Conservation (phyloP, 192 early-diverging fungal genomes). For the Coemansia sp. region DNA sequence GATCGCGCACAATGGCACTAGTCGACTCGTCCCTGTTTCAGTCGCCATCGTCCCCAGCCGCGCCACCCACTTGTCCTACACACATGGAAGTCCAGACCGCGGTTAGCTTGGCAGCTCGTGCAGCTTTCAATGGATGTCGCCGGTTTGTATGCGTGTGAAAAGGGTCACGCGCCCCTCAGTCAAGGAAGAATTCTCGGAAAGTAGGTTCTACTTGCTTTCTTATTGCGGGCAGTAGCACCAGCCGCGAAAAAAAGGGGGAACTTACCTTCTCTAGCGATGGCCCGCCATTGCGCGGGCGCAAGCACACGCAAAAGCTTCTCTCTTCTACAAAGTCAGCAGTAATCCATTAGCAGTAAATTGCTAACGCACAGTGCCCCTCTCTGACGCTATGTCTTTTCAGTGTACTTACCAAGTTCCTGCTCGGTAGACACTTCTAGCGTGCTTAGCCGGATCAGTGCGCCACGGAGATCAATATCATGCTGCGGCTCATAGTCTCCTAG, state of each 20-base stretch:
- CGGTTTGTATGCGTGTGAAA: not conserved
- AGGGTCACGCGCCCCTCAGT: not conserved
- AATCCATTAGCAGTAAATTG: not conserved
- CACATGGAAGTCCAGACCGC: not conserved
- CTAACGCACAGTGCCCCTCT: not conserved
- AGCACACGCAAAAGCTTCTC: conserved; percentile 34
- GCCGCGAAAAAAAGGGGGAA: not conserved
- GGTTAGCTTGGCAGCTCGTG: not conserved
- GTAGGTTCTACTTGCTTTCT: not conserved
- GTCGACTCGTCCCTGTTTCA: conserved; percentile 8
- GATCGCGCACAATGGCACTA: conserved; percentile 38
- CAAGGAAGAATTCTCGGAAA: not conserved
- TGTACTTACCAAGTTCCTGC: conserved; percentile 21
- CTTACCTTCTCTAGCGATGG: conserved; percentile 41
- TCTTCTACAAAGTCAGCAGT: conserved; percentile 15
- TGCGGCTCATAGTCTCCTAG: conserved; percentile 23
- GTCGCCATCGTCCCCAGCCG: conserved; percentile 14
- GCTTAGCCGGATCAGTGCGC: conserved; percentile 34
- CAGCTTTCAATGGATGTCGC: not conserved
- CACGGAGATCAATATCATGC: conserved; percentile 42
- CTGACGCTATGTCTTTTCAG: not conserved
- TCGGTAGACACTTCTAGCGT: conserved; percentile 30
- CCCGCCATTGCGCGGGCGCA: conserved; percentile 26
- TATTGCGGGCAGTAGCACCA: not conserved
- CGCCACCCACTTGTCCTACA: conserved; percentile 45